phyloP scores from a whole-genome alignment of 2,329 filamentous ascomycete species.

The Knufia petricola region DNA sequence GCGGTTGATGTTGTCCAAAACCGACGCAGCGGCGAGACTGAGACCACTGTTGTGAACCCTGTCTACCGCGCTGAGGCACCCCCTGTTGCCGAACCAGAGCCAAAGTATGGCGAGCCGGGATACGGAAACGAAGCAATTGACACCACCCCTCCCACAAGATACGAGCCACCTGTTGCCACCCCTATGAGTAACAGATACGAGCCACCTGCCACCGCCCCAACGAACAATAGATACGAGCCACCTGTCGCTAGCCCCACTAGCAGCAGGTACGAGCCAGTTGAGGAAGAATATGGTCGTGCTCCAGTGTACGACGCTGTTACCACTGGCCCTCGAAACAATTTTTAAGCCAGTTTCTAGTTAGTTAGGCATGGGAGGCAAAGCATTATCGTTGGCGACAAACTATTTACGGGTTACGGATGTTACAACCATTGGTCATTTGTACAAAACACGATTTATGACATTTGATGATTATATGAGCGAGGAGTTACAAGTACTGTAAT shows the following conservation, averaged over 20 bases:
- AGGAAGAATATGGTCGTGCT: not conserved
- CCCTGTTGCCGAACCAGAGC: slow-evolving; percentile 34
- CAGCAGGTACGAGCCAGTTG: too few species aligned
- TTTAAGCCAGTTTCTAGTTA: too few species aligned
- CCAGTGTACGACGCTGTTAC: not conserved
- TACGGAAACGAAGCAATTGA: too few species aligned
- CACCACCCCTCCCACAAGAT: too few species aligned
- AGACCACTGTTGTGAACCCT: slow-evolving; percentile 28
- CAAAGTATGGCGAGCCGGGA: slow-evolving; percentile 26
- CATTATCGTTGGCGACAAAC: not conserved
- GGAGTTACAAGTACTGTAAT: too few species aligned
- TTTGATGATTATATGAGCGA: not conserved
- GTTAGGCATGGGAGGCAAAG: not conserved
- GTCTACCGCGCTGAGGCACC: slow-evolving; percentile 42
- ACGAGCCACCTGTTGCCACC: too few species aligned
- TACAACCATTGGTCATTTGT: not conserved
- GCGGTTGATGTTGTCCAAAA: too few species aligned
- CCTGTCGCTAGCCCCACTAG: too few species aligned
- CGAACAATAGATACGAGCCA: too few species aligned
- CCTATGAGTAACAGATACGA: too few species aligned
- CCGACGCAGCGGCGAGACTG: slow-evolving; percentile 31
- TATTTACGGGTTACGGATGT: not conserved
- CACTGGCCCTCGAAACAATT: not conserved
- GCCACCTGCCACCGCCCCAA: too few species aligned
- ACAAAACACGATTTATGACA: not conserved